A percentile compares a stretch with the other conserved stretches of the same genome.
These are phyloP conservation scores for Aspergillus chevalieri DNA, from an alignment of 2,329 filamentous ascomycete species.

Conservation along the genomic window DNA sequence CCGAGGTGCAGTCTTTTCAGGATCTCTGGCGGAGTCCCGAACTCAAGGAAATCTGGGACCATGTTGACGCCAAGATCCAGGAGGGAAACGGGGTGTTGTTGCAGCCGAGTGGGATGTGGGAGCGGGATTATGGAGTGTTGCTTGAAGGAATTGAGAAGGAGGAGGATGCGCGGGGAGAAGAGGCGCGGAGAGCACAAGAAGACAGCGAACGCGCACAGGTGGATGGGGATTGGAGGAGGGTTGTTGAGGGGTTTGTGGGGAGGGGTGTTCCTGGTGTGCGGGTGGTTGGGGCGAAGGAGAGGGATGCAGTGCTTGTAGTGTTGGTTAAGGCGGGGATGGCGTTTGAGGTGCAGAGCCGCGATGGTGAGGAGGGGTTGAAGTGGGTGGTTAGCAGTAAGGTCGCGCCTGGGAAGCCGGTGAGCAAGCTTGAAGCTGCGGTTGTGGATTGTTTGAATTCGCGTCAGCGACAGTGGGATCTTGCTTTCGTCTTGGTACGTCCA, in stretches of 20 bases:
- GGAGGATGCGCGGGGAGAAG: slow-evolving; percentile 22
- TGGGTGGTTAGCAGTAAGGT: slow-evolving; percentile 31
- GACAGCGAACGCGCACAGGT: slow-evolving; percentile 23
- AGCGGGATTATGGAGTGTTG: slow-evolving; percentile 34
- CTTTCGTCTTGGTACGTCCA: slow-evolving; percentile 32
- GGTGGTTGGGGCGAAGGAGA: slow-evolving; percentile 17
- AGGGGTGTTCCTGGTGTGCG: slow-evolving; percentile 25
- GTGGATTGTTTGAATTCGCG: slow-evolving; percentile 30
- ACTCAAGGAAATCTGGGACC: slow-evolving; percentile 34
- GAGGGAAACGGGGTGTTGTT: slow-evolving; percentile 33
- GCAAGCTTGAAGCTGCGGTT: slow-evolving; percentile 31
- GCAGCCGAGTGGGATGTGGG: slow-evolving; percentile 35
- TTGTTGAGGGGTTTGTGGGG: slow-evolving; percentile 27
- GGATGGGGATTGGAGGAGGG: slow-evolving; percentile 26
- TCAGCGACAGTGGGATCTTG: slow-evolving; percentile 33
- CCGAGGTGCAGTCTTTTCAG: slow-evolving; percentile 35
- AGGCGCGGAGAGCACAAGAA: slow-evolving; percentile 20
- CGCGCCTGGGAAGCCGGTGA: slow-evolving; percentile 16
- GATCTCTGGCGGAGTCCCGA: slow-evolving; percentile 35
- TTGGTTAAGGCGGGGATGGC: slow-evolving; percentile 29
- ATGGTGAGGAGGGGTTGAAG: slow-evolving; percentile 15
- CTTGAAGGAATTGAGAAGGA: slow-evolving; percentile 25
- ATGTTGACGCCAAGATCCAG: slow-evolving; percentile 29
- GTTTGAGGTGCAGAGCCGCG: slow-evolving; percentile 24
- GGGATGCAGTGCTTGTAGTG: slow-evolving; percentile 20